Conservation (phyloP, 1,284 basidiomycete species). For the Thecaphora thlaspeos region DNA sequence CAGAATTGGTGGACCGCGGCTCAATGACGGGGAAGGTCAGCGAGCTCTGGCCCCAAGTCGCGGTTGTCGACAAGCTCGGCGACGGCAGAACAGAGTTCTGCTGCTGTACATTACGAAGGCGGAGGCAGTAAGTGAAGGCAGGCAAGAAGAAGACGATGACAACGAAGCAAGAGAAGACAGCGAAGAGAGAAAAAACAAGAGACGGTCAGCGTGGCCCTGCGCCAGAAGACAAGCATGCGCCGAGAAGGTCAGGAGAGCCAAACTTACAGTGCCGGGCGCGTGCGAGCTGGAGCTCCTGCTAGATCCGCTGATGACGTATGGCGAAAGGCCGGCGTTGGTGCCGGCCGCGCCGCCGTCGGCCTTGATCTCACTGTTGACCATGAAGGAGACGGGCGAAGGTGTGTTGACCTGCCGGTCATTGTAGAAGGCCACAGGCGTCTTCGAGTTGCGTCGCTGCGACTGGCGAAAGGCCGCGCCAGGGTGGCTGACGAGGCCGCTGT, state of each 20-base stretch:
- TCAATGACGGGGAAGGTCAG: conserved; percentile 40
- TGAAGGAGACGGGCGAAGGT: conserved; percentile 48
- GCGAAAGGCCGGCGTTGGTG: conserved; percentile 16
- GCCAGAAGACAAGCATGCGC: too few relatives aligned
- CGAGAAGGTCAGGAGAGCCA: too few relatives aligned
- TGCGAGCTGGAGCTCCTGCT: conserved; percentile 21
- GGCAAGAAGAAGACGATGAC: too few relatives aligned
- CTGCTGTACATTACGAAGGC: too few relatives aligned
- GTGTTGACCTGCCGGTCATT: conserved; percentile 27
- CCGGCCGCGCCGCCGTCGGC: conserved; percentile 4
- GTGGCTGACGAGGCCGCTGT: conserved; percentile 5
- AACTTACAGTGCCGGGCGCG: conserved; percentile 20
- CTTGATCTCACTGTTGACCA: conserved; percentile 52
- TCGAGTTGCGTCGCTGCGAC: conserved; percentile 27
- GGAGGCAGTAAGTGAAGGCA: too few relatives aligned
- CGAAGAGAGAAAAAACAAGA: too few relatives aligned
- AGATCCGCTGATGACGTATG: conserved; percentile 20
- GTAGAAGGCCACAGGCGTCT: conserved; percentile 38
- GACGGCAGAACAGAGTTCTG: conserved; percentile 35
- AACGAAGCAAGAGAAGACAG: too few relatives aligned
- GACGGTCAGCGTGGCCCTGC: too few relatives aligned
- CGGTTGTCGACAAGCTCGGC: conserved; percentile 34
- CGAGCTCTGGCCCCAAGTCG: conserved; percentile 45
- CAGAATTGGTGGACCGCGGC: conserved; percentile 21
- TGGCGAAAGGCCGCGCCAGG: conserved; percentile 12